Conservation (phyloP, 768 basidiomycete species). For the Lanmaoa rubissima region DNA sequence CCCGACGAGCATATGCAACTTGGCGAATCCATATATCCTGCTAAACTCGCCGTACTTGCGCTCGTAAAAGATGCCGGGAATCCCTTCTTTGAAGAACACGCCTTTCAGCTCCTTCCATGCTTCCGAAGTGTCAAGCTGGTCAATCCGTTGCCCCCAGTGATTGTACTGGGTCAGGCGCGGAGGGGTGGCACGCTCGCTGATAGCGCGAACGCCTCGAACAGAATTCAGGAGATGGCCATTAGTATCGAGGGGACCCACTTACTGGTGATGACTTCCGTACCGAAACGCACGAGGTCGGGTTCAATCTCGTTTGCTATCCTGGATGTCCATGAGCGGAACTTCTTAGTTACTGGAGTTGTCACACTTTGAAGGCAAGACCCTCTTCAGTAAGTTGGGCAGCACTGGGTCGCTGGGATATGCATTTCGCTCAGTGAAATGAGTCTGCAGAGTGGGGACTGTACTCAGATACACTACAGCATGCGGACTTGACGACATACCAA, state of each 20-base stretch:
- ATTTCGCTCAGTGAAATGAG: conserved; percentile 54
- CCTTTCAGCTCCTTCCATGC: conserved; percentile 71
- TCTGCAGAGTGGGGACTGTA: conserved; percentile 30
- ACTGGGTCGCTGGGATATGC: conserved; percentile 62
- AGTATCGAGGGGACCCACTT: conserved; percentile 15
- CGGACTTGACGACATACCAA: conserved; percentile 36
- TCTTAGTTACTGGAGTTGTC: conserved; percentile 1
- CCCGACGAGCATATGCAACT: conserved; percentile 57
- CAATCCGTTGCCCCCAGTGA: conserved; percentile 68
- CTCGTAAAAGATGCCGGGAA: conserved; percentile 67
- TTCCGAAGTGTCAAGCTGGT: conserved; percentile 66
- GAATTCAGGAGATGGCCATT: background rate
- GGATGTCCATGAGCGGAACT: background rate
- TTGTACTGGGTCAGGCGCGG: conserved; percentile 67
- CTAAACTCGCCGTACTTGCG: conserved; percentile 59
- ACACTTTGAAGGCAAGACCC: conserved; percentile 50
- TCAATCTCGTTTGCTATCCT: conserved; percentile 52
- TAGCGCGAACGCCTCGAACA: conserved; percentile 49
- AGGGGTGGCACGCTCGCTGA: conserved; percentile 43
- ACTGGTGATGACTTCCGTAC: conserved; percentile 54
- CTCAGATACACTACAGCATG: background rate
- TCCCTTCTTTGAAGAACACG: conserved; percentile 60
- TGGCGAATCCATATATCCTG: conserved; percentile 63
- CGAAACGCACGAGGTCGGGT: conserved; percentile 59
- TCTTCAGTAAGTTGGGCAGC: conserved; percentile 57